A percentile compares a stretch with the other conserved stretches of the same genome.
Conservation (phyloP, 2,329 filamentous ascomycete species). For the Phialocephala subalpina region DNA sequence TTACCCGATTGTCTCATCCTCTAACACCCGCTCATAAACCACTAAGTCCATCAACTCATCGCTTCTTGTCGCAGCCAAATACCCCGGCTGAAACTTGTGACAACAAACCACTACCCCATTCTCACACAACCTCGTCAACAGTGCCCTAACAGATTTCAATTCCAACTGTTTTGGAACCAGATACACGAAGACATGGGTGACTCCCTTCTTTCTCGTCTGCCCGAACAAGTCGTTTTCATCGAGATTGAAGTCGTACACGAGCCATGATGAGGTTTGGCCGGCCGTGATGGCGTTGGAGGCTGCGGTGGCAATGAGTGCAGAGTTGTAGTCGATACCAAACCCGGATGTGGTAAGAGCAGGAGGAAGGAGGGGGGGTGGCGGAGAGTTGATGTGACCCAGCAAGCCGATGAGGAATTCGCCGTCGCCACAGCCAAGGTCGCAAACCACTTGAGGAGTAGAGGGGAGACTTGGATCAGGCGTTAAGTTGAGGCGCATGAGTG, state of each 20-base stretch:
- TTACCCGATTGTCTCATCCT: neutral
- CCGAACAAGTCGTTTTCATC: constrained; percentile 33
- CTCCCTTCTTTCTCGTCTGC: constrained; percentile 24
- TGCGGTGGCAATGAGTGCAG: constrained; percentile 32
- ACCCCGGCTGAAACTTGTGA: constrained; percentile 33
- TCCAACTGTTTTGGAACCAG: constrained; percentile 35
- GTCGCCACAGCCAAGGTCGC: constrained; percentile 37
- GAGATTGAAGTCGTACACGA: constrained; percentile 37
- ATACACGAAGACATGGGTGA: constrained; percentile 37
- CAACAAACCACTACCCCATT: constrained; percentile 33
- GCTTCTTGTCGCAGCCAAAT: constrained; percentile 28
- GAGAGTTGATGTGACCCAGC: constrained; percentile 29
- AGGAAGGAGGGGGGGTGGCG: neutral
- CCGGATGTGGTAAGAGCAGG: constrained; percentile 17
- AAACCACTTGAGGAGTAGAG: constrained; percentile 29
- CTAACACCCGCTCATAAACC: constrained; percentile 26
- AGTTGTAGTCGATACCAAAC: constrained; percentile 36
- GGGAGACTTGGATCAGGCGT: neutral
- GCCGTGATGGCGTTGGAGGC: constrained; percentile 20
- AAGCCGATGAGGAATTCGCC: constrained; percentile 34
- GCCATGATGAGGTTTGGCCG: constrained; percentile 27
- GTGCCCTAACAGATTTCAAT: constrained; percentile 26
- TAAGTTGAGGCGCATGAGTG: constrained; percentile 33
- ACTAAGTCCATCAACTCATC: constrained; percentile 33
- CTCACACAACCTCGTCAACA: constrained; percentile 28